Evolutionary conservation across 2,329 filamentous ascomycete species (phyloP).

Genomic region (Exophiala oligosperma): DNA sequence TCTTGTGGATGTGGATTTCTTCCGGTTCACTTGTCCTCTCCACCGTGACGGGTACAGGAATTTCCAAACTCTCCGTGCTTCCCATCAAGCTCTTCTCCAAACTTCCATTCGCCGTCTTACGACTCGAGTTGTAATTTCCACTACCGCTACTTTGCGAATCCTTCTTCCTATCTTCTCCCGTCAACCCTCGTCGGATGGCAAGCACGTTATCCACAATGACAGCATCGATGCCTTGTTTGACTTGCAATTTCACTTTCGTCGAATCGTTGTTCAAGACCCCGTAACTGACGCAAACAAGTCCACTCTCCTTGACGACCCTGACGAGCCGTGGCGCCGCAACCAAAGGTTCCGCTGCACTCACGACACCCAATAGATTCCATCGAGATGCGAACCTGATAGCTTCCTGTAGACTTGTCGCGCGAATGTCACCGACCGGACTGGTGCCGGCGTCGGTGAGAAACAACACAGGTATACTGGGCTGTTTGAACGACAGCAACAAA

Average conservation of each 20-base stretch:
- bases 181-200: slow-evolving; percentile 87
- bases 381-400: slow-evolving; percentile 90
- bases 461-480: slow-evolving; percentile 91
- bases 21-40: background rate
- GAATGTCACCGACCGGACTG: slow-evolving; percentile 79
- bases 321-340: slow-evolving; percentile 88
- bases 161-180: slow-evolving; percentile 38
- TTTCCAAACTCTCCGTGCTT: slow-evolving; percentile 19
- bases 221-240: slow-evolving; percentile 92
- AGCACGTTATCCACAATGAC: slow-evolving; percentile 96
- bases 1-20: background rate
- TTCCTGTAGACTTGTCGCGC: slow-evolving; percentile 89
- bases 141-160: background rate
- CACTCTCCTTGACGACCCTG: slow-evolving; percentile 88
- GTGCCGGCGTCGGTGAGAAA: slow-evolving; percentile 90
- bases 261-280: slow-evolving; percentile 88
- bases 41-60: slow-evolving; percentile 6
- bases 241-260: slow-evolving; percentile 82
- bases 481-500: slow-evolving; percentile 90
- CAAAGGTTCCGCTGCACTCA: slow-evolving; percentile 82
- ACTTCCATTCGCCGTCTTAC: background rate
- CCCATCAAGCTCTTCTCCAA: slow-evolving; percentile 12
- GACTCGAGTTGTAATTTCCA: background rate
- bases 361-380: slow-evolving; percentile 93
- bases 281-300: slow-evolving; percentile 92